Evolutionary conservation across 129 eudicot species (phyloP), one percentile per base, ranked within the genome.

Genomic region (Flaveria trinervia): DNA sequence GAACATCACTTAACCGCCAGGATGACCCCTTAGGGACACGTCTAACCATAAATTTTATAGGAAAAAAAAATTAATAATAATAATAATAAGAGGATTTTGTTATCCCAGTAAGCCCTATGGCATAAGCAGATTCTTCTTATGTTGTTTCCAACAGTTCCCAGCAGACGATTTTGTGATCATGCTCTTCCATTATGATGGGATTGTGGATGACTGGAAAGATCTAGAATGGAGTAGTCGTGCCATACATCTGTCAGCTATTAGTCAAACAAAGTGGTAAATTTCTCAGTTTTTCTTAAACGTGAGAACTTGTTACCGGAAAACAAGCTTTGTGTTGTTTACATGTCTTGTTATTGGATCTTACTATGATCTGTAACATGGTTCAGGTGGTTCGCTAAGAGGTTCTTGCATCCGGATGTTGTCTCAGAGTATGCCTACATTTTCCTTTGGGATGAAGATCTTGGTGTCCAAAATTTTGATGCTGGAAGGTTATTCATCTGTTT

Each of bases 371-470:
- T 75, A 49, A 36, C 0, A 70, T 78, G 73, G 25, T 72, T 49
- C 45, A 89, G 98, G 98, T 92, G 98, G 98, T 92, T 92, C 88
- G 98, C 98, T 18, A 92, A 92, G 83, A 84, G 98, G 45, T 92
- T 89, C 82, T 81, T 92, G 73, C 98, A 92, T 77, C 98, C 98
- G 15, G 94, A 88, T 82, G 79, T 92, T 41, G 85, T 92, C 22
- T 71, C 93, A 12, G 86, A 81, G 78, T 90, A 92, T 45, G 92
- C 89, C 74, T 92, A 89, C 79, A 86, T 92, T 65, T 92, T 92
- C 77, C 96, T 92, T 49, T 92, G 98, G 98, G 98, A 92, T 41
- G 98, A 92, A 84, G 98, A 92, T 77, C 96, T 92, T 50, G 98
- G 98, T 69, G 98, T 92, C 48, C 87, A 87, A 82, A 77, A 89